Evolutionary conservation across 768 basidiomycete genomes (phyloP).

Genomic region (Macrolepiota fuliginosa): DNA sequence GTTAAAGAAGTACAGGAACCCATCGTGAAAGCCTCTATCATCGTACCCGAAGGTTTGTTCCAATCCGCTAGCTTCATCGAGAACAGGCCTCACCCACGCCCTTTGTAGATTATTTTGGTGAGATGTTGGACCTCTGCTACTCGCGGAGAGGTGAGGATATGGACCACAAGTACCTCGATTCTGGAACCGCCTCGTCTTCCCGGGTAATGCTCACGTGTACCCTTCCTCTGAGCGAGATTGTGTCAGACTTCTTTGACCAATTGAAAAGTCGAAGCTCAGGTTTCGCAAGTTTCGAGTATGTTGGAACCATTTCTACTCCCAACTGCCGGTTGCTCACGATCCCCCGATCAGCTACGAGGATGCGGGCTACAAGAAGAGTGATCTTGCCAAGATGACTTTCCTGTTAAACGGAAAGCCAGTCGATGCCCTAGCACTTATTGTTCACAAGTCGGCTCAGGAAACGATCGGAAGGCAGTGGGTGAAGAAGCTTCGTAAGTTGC

Average conservation of each 20-base stretch:
- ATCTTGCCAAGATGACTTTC: slow-evolving; percentile 91
- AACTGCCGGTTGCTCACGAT: neutral
- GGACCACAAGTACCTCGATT: slow-evolving; percentile 82
- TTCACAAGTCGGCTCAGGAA: slow-evolving; percentile 79
- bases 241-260: slow-evolving; percentile 93
- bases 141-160: slow-evolving; percentile 80
- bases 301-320: slow-evolving; percentile 13
- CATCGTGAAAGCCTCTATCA: slow-evolving; percentile 89
- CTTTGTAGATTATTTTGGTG: slow-evolving; percentile 79
- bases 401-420: slow-evolving; percentile 86
- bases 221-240: slow-evolving; percentile 90
- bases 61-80: neutral
- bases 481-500: slow-evolving; percentile 79
- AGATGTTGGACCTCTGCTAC: slow-evolving; percentile 95
- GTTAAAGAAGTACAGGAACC: slow-evolving; percentile 88
- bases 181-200: slow-evolving; percentile 45
- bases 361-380: slow-evolving; percentile 79
- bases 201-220: slow-evolving; percentile 80
- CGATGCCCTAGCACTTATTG: slow-evolving; percentile 90
- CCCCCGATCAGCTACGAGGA: slow-evolving; percentile 77
- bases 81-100: neutral
- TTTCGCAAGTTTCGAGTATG: slow-evolving; percentile 89
- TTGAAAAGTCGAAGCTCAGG: slow-evolving; percentile 92
- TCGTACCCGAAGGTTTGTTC: slow-evolving; percentile 80
- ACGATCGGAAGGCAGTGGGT: slow-evolving; percentile 81